phyloP scores from a whole-genome alignment of 768 basidiomycete genomes.

The Hypsizygus marmoreus region DNA sequence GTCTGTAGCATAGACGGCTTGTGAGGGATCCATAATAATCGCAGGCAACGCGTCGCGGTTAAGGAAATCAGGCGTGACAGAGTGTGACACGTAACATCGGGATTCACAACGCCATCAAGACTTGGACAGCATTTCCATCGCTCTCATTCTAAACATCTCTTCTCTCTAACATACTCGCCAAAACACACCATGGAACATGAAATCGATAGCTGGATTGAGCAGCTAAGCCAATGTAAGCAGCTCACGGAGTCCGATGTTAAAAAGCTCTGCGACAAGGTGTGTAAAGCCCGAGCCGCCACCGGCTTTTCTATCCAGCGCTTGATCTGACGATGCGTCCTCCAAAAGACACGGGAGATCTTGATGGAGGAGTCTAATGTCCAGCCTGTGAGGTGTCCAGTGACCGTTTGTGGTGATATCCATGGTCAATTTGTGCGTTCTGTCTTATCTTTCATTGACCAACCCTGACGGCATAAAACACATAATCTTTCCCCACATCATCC shows the following conservation, averaged over 20 bases:
- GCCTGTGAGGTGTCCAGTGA: slow-evolving; percentile 97
- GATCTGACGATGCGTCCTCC: slow-evolving; percentile 22
- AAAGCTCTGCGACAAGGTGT: slow-evolving; percentile 97
- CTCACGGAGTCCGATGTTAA: slow-evolving; percentile 95
- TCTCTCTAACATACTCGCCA: slow-evolving; percentile 27
- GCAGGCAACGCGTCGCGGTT: slow-evolving; percentile 34
- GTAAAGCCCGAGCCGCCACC: slow-evolving; percentile 15
- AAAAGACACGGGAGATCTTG: slow-evolving; percentile 93
- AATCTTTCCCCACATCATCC: slow-evolving; percentile 8
- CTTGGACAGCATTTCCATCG: slow-evolving; percentile 37
- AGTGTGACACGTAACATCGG: slow-evolving; percentile 34
- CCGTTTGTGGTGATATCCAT: slow-evolving; percentile 99
- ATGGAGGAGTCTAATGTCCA: slow-evolving; percentile 99
- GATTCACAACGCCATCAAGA: slow-evolving; percentile 28
- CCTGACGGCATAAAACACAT: slow-evolving; percentile 13
- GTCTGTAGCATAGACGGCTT: slow-evolving; percentile 85
- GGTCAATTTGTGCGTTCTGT: slow-evolving; percentile 92
- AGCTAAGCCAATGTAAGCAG: slow-evolving; percentile 96
- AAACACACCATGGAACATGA: slow-evolving; percentile 62
- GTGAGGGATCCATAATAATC: slow-evolving; percentile 38
- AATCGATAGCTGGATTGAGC: slow-evolving; percentile 96
- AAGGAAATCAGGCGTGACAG: slow-evolving; percentile 29
- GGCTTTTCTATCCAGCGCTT: slow-evolving; percentile 10
- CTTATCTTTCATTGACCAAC: slow-evolving; percentile 17
- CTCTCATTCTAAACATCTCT: slow-evolving; percentile 32